A percentile compares a stretch with the other conserved stretches of the same genome.
Conservation (phyloP, 768 basidiomycete genomes). For the Paxillus rubicundulus region DNA sequence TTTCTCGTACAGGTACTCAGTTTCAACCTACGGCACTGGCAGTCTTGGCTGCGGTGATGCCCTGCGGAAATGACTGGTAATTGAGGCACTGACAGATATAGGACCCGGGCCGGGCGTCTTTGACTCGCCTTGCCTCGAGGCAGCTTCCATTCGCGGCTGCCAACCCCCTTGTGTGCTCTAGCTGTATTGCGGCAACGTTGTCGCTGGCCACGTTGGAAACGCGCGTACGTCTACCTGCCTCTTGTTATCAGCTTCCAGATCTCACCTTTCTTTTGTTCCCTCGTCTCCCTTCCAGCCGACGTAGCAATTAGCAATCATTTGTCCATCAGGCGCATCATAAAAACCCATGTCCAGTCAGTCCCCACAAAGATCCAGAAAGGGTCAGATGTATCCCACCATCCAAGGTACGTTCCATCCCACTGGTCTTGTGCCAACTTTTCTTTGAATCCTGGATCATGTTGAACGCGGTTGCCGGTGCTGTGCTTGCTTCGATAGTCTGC, state of each 20-base stretch:
- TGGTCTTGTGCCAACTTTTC: conserved; percentile 18
- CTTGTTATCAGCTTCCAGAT: conserved; percentile 32
- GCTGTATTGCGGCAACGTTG: conserved; percentile 41
- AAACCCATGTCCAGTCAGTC: conserved; percentile 56
- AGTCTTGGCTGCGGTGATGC: conserved; percentile 6
- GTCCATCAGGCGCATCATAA: conserved; percentile 19
- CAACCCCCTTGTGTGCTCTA: conserved; percentile 53
- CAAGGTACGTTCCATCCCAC: conserved; percentile 43
- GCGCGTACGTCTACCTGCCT: conserved; percentile 38
- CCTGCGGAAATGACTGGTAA: conserved; percentile 8
- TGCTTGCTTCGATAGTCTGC: conserved; percentile 21
- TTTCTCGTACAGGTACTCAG: neutral
- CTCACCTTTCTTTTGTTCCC: conserved; percentile 33
- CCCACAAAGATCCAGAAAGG: conserved; percentile 56
- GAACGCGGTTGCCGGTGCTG: conserved; percentile 16
- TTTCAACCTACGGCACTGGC: too few relatives aligned
- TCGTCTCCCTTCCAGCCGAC: conserved; percentile 22
- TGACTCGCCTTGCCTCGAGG: conserved; percentile 34
- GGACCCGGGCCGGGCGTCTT: conserved; percentile 7
- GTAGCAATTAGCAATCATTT: conserved; percentile 14
- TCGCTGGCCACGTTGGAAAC: conserved; percentile 63
- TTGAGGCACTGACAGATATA: conserved; percentile 1
- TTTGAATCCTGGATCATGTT: conserved; percentile 12
- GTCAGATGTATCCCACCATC: conserved; percentile 44
- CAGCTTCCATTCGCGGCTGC: conserved; percentile 55